phyloP scores from a whole-genome alignment of 2,329 filamentous ascomycete species.

The Drechslera avenae region DNA sequence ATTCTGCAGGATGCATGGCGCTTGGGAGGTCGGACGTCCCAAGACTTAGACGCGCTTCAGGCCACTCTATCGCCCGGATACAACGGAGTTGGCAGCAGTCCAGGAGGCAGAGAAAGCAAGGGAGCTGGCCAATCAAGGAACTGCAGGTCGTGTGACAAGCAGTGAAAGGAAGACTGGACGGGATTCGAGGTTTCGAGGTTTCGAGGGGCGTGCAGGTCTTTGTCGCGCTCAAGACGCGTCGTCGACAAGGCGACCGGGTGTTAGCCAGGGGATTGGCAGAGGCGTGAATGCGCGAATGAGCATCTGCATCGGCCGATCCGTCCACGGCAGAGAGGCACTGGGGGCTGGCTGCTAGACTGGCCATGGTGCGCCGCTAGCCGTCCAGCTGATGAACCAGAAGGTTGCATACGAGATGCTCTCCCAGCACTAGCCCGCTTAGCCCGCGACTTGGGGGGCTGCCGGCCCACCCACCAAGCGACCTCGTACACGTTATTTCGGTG shows the following conservation, averaged over 20 bases:
- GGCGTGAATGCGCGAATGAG: not conserved
- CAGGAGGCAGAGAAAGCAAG: not conserved
- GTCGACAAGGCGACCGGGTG: not conserved
- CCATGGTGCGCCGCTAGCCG: not conserved
- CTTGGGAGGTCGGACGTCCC: not conserved
- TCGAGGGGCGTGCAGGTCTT: conserved; percentile 2
- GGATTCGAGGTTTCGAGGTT: not conserved
- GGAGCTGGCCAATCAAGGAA: conserved; percentile 10
- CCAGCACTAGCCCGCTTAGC: conserved; percentile 13
- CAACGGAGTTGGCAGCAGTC: not conserved
- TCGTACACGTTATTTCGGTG: conserved; percentile 33
- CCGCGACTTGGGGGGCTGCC: conserved; percentile 1
- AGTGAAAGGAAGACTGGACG: not conserved
- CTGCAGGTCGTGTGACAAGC: conserved; percentile 6
- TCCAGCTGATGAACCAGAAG: not conserved
- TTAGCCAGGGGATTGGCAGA: not conserved
- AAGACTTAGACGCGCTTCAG: not conserved
- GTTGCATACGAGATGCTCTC: conserved; percentile 1
- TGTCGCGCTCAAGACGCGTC: conserved; percentile 1
- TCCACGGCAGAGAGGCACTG: too few species aligned
- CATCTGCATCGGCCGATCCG: not conserved
- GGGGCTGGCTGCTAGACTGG: not conserved
- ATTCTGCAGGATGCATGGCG: conserved; percentile 10
- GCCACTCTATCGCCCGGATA: not conserved
- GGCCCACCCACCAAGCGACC: conserved; percentile 20